These are phyloP conservation scores for Ogataea parapolymorpha DNA, from an alignment of 805 yeast genomes.

Conservation along the genomic window DNA sequence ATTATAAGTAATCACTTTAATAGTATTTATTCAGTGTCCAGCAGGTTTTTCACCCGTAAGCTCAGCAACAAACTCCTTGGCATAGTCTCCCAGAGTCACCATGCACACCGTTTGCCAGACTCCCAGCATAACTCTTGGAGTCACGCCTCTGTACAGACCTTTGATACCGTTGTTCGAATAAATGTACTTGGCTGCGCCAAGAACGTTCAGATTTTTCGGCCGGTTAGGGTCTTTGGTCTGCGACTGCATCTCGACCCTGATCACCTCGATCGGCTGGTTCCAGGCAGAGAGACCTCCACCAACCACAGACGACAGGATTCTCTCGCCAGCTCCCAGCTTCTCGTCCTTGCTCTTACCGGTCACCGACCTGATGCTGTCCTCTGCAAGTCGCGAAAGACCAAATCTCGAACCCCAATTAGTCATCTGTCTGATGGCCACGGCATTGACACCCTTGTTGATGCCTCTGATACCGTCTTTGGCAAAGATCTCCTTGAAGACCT, in stretches of 20 bases:
- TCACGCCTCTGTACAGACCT: constrained; percentile 94
- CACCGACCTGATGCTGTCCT: constrained; percentile 67
- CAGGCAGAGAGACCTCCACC: constrained; percentile 99
- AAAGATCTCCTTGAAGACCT: constrained; percentile 83
- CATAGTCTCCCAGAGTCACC: constrained; percentile 97
- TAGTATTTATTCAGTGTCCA: constrained; percentile 19
- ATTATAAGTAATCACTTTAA: not conserved
- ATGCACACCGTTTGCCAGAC: constrained; percentile 98
- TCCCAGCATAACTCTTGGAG: constrained; percentile 95
- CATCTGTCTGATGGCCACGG: constrained; percentile 98
- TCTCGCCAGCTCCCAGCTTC: constrained; percentile 70
- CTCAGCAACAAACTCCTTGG: constrained; percentile 63
- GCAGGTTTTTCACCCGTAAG: constrained; percentile 57
- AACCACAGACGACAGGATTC: constrained; percentile 76
- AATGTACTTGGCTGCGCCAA: constrained; percentile 75
- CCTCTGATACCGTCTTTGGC: constrained; percentile 87
- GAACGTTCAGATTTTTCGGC: constrained; percentile 84
- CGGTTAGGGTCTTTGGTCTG: constrained; percentile 92
- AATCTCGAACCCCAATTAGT: constrained; percentile 99
- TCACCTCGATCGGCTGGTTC: constrained; percentile 99
- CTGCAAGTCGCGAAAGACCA: constrained; percentile 89
- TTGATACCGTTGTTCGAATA: constrained; percentile 77
- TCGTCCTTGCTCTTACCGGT: constrained; percentile 56
- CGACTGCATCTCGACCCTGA: constrained; percentile 97
- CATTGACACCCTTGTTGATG: constrained; percentile 96